phyloP scores from a whole-genome alignment of 345 rosid genomes.

The Sisymbrium irio region DNA sequence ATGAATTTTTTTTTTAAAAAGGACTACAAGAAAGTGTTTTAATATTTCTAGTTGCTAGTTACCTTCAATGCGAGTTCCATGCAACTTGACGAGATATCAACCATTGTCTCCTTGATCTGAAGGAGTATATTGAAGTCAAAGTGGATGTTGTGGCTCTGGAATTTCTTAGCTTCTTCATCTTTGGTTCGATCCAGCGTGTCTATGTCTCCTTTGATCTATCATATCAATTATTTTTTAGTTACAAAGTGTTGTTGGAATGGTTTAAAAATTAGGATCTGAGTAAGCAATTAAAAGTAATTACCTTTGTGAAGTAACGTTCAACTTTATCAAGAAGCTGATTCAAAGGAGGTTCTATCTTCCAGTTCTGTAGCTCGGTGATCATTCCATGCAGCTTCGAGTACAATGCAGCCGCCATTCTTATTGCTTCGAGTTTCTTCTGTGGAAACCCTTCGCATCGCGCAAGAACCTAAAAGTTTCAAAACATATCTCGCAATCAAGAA shows the following conservation, averaged over 20 bases:
- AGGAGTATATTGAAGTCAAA: constrained; percentile 69
- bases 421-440: constrained; percentile 75
- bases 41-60: background rate
- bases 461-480: constrained; percentile 53
- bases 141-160: constrained; percentile 59
- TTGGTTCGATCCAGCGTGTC: constrained; percentile 73
- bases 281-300: background rate
- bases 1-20: background rate
- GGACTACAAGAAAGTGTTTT: background rate
- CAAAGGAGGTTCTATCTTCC: constrained; percentile 68
- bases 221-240: background rate
- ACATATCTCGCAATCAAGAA: background rate
- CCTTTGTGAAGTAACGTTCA: constrained; percentile 84
- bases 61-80: constrained; percentile 87
- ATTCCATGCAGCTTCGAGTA: constrained; percentile 53
- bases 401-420: constrained; percentile 70
- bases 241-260: background rate
- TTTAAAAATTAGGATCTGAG: background rate
- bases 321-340: constrained; percentile 67
- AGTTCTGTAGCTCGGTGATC: constrained; percentile 54
- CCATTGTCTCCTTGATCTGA: constrained; percentile 76
- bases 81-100: constrained; percentile 81
- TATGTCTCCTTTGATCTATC: constrained; percentile 72
- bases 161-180: constrained; percentile 82
- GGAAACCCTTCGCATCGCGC: constrained; percentile 91